Percentiles rank a stretch among this genome's conserved stretches.
These are phyloP conservation scores for Marasmius fiardii DNA, from an alignment of 1,284 basidiomycete genomes.

Conservation along the genomic window DNA sequence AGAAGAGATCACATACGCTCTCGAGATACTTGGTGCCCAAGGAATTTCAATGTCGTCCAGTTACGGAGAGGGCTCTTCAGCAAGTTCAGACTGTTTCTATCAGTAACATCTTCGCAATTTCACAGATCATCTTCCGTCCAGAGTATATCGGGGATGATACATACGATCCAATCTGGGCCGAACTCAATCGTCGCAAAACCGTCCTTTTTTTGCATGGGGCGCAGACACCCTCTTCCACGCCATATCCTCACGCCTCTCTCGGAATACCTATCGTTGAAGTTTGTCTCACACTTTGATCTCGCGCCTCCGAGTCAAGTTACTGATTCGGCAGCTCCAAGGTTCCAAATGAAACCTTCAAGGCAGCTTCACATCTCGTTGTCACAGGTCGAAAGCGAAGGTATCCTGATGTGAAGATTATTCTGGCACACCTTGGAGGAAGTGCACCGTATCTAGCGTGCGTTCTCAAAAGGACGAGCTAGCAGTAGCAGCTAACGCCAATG, in stretches of 20 bases:
- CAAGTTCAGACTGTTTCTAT: slow-evolving; percentile 34
- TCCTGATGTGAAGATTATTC: slow-evolving; percentile 54
- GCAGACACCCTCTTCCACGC: slow-evolving; percentile 59
- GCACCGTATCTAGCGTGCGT: slow-evolving; percentile 44
- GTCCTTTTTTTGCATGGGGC: slow-evolving; percentile 70
- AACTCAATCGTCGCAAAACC: slow-evolving; percentile 51
- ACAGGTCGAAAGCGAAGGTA: slow-evolving; percentile 63
- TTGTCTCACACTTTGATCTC: slow-evolving; percentile 8
- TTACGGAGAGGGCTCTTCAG: slow-evolving; percentile 46
- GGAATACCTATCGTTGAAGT: slow-evolving; percentile 71
- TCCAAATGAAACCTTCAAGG: slow-evolving; percentile 76
- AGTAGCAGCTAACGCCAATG: not conserved
- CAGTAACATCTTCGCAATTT: not conserved
- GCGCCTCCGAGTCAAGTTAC: not conserved
- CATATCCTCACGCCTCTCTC: slow-evolving; percentile 55
- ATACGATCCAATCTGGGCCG: slow-evolving; percentile 65
- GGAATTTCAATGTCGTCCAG: not conserved
- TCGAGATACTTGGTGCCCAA: not conserved
- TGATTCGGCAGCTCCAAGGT: slow-evolving; percentile 39
- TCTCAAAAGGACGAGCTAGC: not conserved
- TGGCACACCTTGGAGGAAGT: slow-evolving; percentile 68
- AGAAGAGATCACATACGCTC: not conserved
- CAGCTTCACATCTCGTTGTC: slow-evolving; percentile 70
- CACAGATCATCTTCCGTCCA: slow-evolving; percentile 21
- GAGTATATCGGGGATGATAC: slow-evolving; percentile 61